Base-by-base conservation (phyloP, 129 eudicot genomes). In the Deinandra increscens region DNA sequence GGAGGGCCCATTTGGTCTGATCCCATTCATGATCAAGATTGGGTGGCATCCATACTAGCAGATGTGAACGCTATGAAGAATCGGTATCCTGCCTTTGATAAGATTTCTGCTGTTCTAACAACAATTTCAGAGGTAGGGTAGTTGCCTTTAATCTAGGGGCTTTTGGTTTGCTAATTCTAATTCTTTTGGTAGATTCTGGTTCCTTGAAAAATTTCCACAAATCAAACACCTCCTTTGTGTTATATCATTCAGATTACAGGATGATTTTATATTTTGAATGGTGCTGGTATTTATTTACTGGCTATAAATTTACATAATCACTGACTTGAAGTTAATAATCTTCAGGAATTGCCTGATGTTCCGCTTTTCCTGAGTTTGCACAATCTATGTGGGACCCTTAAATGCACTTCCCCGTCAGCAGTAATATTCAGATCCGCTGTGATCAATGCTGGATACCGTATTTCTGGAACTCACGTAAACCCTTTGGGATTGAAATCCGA, bases 1-100 rank as follows among this genome's bases (percentile, higher is more conserved):
- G 97, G 97, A 9, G 99, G 97, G 15, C 97, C 99, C 46, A 87
- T 94, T 68, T 94, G 99, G 99, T 94, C 97, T 10, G 97, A 92
- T 70, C 97, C 99, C 14, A 90, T 94, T 55, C 99, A 94, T 66
- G 99, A 94, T 79, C 88, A 85, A 83, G 96, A 90, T 55, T 94
- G 99, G 99, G 94, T 90, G 29, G 67, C 86, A 36, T 81, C 99
- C 58, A 85, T 90, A 26, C 80, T 94, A 68, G 67, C 83, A 23
- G 89, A 85, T 69, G 93, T 90, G 56, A 87, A 94, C 61, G 81
- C 77, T 14, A 81, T 78, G 86, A 85, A 87, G 75, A 79, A 82
- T 34, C 79, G 93, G 4, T 94, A 87, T 81, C 97, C 99, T 38
- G 99, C 97, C 38, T 94, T 83, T 81, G 82, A 77, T 37, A 80